Evolutionary conservation across 2,329 filamentous ascomycete genomes (phyloP), one percentile per base, ranked within the genome.

Genomic region (Diplodia intermedia): DNA sequence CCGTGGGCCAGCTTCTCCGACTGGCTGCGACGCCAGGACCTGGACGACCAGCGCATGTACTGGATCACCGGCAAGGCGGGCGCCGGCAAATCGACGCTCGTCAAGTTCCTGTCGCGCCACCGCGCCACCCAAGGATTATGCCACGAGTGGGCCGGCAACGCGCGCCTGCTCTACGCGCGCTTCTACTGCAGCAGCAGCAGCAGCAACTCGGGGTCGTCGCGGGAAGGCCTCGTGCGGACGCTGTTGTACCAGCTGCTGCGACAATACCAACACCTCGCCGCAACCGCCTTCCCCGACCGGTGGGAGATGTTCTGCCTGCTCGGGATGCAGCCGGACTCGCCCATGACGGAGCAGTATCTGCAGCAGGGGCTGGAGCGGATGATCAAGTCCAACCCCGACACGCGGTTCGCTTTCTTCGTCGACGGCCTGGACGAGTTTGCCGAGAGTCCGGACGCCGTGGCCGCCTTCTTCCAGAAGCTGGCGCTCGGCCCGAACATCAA

Each of bases 61-160:
- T 68, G 80, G 77, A 77, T 84, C 18, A 77, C 76, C 23, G 83
- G 83, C 1, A 84, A 82, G 56, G 77, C 82, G 0, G 82, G 82
- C 0, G 80, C 80, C 15, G 83, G 82, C 4, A 84, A 84, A 67
- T 84, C 82, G 0, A 84, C 81, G 0, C 68, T 84, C n/a, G 82
- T 84, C 79, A 68, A 68, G 26, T 56, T 50, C 38, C 38, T 68
- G 11, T 43, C 18, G 3, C 9, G 23, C 15, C 56, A 78, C 29
- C n/a, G 70, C 1, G 69, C 69, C 1, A 77, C 78, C 3, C 68
- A 54, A 8, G 38, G 73, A 3, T 68, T 70, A 26, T 72, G 84
- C 0, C 43, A 73, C 3, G 43, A 68, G 0, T 85, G 82, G 82
- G 76, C 80, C 0, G 70, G 52, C 0, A 66, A 68, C 0, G 70